A percentile compares a stretch with the other conserved stretches of the same genome.
Evolutionary conservation across 331 rosid genomes (phyloP).

Genomic region (Rosa hybrid): DNA sequence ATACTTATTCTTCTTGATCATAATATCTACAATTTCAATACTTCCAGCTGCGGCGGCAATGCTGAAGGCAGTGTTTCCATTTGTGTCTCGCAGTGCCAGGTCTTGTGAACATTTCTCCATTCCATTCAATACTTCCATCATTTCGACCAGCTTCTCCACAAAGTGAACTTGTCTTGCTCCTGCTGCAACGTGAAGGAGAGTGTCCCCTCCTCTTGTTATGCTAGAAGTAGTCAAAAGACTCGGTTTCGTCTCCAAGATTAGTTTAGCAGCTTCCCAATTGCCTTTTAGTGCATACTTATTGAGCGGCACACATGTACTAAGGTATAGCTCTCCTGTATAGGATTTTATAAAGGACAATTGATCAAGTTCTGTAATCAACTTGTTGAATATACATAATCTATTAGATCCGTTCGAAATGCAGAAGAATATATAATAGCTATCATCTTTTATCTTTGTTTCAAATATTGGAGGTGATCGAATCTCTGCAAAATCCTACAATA

Average conservation of each 20-base stretch:
- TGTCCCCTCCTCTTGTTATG: conserved; percentile 31
- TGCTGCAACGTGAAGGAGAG: conserved; percentile 39
- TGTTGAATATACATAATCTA: not conserved
- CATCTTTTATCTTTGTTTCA: not conserved
- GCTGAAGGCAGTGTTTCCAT: conserved; percentile 33
- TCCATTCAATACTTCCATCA: not conserved
- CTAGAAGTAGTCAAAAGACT: not conserved
- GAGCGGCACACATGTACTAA: conserved; percentile 25
- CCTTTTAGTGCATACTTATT: conserved; percentile 37
- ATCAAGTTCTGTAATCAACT: not conserved
- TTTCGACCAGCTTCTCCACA: conserved; percentile 27
- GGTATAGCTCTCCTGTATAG: conserved; percentile 20
- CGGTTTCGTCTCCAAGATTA: not conserved
- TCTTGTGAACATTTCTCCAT: not conserved
- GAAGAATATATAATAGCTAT: not conserved
- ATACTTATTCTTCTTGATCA: not conserved
- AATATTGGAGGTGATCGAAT: not conserved
- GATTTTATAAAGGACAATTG: not conserved
- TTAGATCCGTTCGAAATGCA: not conserved
- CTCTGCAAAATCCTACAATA: not conserved
- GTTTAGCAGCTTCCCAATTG: conserved; percentile 35
- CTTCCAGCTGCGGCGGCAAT: conserved; percentile 40
- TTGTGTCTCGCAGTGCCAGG: conserved; percentile 7
- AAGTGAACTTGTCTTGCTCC: conserved; percentile 38
- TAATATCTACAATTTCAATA: conserved; percentile 21